Evolutionary conservation across 805 yeast species (phyloP), one percentile per base, ranked within the genome.

Genomic region (Candida koratica): DNA sequence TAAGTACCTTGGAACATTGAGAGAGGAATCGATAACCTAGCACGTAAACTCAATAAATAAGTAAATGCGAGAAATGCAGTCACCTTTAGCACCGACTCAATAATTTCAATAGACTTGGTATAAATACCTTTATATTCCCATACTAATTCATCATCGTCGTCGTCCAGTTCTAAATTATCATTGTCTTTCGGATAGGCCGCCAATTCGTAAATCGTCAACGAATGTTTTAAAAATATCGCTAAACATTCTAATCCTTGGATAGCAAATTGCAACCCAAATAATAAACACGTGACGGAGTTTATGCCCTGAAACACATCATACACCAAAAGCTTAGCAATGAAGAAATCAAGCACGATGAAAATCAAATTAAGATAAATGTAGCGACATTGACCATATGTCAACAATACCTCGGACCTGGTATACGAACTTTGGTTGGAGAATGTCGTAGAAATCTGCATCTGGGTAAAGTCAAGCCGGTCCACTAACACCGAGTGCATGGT

Each of bases 211-310:
- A 77, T 50, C 44, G 79, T 78, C 35, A 83, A 58, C 5, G 59
- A 43, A 35, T 69, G 64, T 49, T 77, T 75, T 23, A 71, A 60
- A 10, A 67, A 51, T 32, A 68, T 60, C 6, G 72, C 61, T 11
- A 77, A 47, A 17, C 76, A 53, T 30, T 77, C 80, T 20, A 81
- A 66, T 15, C 75, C 71, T 41, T 81, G 64, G 39, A 85, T 63
- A 3, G 83, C 80, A 51, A 81, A 81, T 49, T 85, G 93, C 53
- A 85, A 80, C 1, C 88, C 89, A 55, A 85, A 80, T 36, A 81
- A 67, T 26, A 84, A 60, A 46, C 77, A 77, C 3, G 76, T 69
- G 30, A 77, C 73, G 13, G 84, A 59, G 36, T 63, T 77, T 45
- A 61, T 60, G 24, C 71, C 71, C 37, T 65, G 68, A 43, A 74